Conservation (phyloP, 2,329 filamentous ascomycete species). For the Aspergillus caelatus region DNA sequence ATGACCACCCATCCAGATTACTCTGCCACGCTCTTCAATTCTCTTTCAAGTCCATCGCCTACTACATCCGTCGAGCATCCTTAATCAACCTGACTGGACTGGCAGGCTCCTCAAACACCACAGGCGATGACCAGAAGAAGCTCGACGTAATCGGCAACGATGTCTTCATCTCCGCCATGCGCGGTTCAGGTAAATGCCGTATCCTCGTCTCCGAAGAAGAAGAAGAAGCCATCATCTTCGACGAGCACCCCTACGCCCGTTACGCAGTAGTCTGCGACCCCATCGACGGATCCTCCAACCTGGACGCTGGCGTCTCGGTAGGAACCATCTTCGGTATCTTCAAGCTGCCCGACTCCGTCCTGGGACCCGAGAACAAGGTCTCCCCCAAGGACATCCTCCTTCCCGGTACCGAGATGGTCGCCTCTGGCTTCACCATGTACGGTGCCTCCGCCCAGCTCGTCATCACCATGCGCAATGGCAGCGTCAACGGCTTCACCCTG, state of each 20-base stretch:
- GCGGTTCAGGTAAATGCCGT: slow-evolving; percentile 84
- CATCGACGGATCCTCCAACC: slow-evolving; percentile 95
- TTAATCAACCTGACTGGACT: slow-evolving; percentile 95
- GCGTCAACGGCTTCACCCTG: slow-evolving; percentile 96
- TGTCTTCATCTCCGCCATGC: slow-evolving; percentile 94
- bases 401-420: slow-evolving; percentile 87
- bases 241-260: slow-evolving; percentile 70
- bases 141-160: slow-evolving; percentile 99
- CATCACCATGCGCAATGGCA: slow-evolving; percentile 91
- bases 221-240: slow-evolving; percentile 87
- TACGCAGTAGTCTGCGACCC: slow-evolving; percentile 98
- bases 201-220: slow-evolving; percentile 98
- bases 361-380: slow-evolving; percentile 59
- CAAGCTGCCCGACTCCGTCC: slow-evolving; percentile 73
- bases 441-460: slow-evolving; percentile 95
- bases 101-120: slow-evolving; percentile 90
- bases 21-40: slow-evolving; percentile 98
- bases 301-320: slow-evolving; percentile 96
- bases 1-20: slow-evolving; percentile 58
- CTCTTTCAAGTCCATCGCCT: slow-evolving; percentile 99
- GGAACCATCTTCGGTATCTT: slow-evolving; percentile 97
- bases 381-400: slow-evolving; percentile 73
- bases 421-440: slow-evolving; percentile 99
- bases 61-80: slow-evolving; percentile 96
- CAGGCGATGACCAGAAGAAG: slow-evolving; percentile 99